phyloP scores from a whole-genome alignment of 768 basidiomycete genomes.

The Sarcomyxa edulis region DNA sequence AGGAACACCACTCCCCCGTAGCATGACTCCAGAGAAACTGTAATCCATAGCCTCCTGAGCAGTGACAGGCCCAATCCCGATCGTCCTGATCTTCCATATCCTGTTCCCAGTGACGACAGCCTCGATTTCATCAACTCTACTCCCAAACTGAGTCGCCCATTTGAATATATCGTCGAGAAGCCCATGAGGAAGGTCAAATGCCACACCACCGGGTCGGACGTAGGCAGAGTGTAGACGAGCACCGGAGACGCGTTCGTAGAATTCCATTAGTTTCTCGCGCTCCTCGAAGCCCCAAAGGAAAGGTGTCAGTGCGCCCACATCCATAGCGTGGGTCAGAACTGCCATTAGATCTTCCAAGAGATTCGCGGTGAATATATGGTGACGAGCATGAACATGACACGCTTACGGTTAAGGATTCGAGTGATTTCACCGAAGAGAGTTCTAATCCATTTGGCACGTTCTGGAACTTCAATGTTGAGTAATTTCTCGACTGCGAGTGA shows the following conservation, averaged over 20 bases:
- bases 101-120: conserved; percentile 97
- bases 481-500: conserved; percentile 97
- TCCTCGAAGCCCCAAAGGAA: conserved; percentile 99
- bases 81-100: conserved; percentile 95
- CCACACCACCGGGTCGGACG: conserved; percentile 95
- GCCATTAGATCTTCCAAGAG: conserved; percentile 81
- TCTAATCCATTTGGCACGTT: conserved; percentile 97
- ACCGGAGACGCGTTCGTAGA: conserved; percentile 98
- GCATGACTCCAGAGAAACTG: conserved; percentile 95
- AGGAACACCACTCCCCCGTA: conserved; percentile 86
- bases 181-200: conserved; percentile 97
- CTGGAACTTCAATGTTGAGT: conserved; percentile 94
- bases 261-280: conserved; percentile 99
- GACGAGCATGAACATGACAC: conserved; percentile 2
- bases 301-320: conserved; percentile 96
- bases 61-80: conserved; percentile 86
- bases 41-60: conserved; percentile 91
- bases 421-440: conserved; percentile 97
- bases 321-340: conserved; percentile 91
- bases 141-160: conserved; percentile 93
- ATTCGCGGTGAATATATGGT: background rate
- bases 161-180: conserved; percentile 97
- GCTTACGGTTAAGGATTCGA: conserved; percentile 86
- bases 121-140: conserved; percentile 93
- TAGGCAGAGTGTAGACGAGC: conserved; percentile 98